A percentile compares a stretch with the other conserved stretches of the same genome.
Evolutionary conservation across 2,329 filamentous ascomycete species (phyloP).

Genomic region (Achaetomium macrosporum): DNA sequence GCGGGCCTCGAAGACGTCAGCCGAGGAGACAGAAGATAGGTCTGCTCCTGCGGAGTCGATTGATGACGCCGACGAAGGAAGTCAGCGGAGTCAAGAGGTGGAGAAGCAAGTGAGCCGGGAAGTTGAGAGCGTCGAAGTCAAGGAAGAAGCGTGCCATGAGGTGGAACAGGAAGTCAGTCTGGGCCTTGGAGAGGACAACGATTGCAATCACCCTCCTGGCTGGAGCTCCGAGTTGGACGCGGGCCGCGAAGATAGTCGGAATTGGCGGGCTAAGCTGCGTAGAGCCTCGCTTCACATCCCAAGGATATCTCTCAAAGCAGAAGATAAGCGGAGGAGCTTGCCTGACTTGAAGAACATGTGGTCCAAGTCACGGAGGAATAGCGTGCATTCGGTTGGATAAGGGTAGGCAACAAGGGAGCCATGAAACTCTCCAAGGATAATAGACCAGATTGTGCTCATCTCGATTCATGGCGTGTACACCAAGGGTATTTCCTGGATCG

Average conservation of each 20-base stretch:
- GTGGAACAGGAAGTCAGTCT: not conserved
- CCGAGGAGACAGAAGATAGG: not conserved
- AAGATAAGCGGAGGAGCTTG: conserved; percentile 30
- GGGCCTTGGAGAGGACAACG: not conserved
- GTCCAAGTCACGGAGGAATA: conserved; percentile 19
- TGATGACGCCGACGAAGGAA: not conserved
- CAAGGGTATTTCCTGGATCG: too few species aligned
- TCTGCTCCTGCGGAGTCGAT: too few species aligned
- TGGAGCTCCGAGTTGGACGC: conserved; percentile 5
- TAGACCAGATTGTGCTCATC: not conserved
- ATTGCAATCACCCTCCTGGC: too few species aligned
- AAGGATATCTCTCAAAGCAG: conserved; percentile 3
- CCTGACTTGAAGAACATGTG: conserved; percentile 28
- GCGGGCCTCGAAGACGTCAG: conserved; percentile 1
- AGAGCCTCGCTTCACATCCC: conserved; percentile 14
- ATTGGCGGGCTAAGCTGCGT: conserved; percentile 7
- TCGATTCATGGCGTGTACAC: not conserved
- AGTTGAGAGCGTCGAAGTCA: not conserved
- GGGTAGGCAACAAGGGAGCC: not conserved
- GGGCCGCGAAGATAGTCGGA: not conserved
- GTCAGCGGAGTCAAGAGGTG: not conserved
- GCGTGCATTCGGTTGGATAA: conserved; percentile 5
- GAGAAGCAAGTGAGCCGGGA: not conserved
- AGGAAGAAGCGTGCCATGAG: not conserved
- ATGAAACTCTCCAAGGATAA: not conserved